Conservation (phyloP, 2,329 filamentous ascomycete genomes). For the Whalleya microplaca region DNA sequence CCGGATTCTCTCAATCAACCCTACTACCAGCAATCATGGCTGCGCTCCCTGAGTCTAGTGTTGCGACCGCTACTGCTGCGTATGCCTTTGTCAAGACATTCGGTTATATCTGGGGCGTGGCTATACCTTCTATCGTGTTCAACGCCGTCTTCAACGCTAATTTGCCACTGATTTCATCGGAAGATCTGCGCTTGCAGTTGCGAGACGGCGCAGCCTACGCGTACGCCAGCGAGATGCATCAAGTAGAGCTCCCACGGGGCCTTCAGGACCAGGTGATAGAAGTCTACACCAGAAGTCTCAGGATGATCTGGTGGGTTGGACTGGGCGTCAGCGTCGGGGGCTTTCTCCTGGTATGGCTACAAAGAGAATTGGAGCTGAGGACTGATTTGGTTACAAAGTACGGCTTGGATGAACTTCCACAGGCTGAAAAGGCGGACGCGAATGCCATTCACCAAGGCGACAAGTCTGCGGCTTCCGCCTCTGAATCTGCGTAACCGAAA, state of each 20-base stretch:
- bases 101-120: constrained; percentile 37
- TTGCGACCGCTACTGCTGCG: constrained; percentile 31
- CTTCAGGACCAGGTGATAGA: constrained; percentile 1
- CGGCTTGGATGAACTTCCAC: constrained; percentile 4
- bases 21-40: constrained; percentile 37
- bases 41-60: constrained; percentile 32
- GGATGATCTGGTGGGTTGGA: constrained; percentile 13
- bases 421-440: too few relatives aligned
- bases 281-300: constrained; percentile 9
- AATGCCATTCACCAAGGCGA: too few relatives aligned
- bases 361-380: neutral
- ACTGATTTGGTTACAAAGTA: constrained; percentile 11
- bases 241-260: too few relatives aligned
- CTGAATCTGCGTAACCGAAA: too few relatives aligned
- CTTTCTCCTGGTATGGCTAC: constrained; percentile 1
- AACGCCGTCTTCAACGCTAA: constrained; percentile 30
- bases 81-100: constrained; percentile 39
- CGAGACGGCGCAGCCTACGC: constrained; percentile 30
- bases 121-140: constrained; percentile 37
- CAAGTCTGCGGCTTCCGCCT: too few relatives aligned
- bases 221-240: constrained; percentile 7
- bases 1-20: constrained; percentile 32
- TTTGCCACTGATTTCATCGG: constrained; percentile 17
- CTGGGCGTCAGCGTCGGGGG: constrained; percentile 1
- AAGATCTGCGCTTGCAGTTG: constrained; percentile 10